phyloP scores from a whole-genome alignment of 140 eudicot genomes.

The Artemisia princeps region DNA sequence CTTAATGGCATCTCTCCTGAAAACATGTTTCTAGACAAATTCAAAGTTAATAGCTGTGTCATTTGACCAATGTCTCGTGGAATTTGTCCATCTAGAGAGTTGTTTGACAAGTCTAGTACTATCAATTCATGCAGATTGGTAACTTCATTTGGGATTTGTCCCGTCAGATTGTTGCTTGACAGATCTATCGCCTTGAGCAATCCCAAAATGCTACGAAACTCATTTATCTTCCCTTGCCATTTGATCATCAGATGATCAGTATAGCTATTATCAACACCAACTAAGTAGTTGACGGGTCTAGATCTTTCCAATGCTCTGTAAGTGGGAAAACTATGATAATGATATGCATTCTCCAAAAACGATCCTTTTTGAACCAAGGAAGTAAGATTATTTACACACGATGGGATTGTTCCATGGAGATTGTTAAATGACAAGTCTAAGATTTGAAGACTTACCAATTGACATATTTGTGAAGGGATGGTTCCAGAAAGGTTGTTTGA shows the following conservation, averaged over 20 bases:
- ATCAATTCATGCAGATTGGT: no score
- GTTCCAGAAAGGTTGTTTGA: constrained; percentile 21
- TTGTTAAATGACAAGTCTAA: constrained; percentile 32
- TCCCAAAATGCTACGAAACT: no score
- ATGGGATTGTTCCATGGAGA: constrained; percentile 31
- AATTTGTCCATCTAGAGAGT: no score
- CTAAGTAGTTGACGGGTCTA: background rate
- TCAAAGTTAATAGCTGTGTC: no score
- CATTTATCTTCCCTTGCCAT: no score
- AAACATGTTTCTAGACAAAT: no score
- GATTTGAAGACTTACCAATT: constrained; percentile 1
- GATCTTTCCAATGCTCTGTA: constrained; percentile 3
- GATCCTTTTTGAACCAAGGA: constrained; percentile 8
- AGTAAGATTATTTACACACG: constrained; percentile 31
- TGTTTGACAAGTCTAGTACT: no score
- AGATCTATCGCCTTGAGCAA: constrained; percentile 24
- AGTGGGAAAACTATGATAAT: background rate
- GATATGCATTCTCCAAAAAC: background rate
- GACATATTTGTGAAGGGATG: no score
- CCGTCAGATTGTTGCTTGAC: constrained; percentile 23
- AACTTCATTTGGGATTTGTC: constrained; percentile 14
- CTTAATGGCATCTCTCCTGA: no score
- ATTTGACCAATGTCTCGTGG: no score
- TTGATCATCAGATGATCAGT: no score
- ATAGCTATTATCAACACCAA: background rate